Evolutionary conservation across 306 rosid genomes (phyloP).

Genomic region (Mimosa bimucronata): DNA sequence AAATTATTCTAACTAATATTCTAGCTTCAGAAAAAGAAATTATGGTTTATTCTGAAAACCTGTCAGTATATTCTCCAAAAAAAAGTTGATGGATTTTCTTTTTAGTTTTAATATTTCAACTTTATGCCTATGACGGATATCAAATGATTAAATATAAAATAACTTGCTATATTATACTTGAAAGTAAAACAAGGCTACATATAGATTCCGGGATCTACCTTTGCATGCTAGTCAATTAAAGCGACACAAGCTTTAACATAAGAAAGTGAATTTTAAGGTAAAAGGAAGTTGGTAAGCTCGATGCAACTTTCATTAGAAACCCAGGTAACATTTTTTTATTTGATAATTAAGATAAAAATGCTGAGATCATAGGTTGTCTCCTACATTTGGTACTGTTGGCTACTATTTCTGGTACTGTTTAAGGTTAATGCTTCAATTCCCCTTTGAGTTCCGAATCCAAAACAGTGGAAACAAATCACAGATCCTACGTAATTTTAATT

Average conservation of each 20-base stretch:
- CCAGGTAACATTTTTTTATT: not conserved
- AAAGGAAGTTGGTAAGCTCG: not conserved
- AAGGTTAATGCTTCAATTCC: not conserved
- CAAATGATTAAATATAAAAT: not conserved
- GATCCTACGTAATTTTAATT: not conserved
- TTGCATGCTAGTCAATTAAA: not conserved
- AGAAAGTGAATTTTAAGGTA: not conserved
- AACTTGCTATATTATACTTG: not conserved
- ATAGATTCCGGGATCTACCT: not conserved
- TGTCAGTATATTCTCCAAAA: not conserved
- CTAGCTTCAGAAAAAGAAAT: not conserved
- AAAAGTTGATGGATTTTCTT: not conserved
- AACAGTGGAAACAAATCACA: not conserved
- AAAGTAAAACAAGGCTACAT: not conserved
- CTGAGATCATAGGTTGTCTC: not conserved
- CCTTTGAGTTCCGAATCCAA: not conserved
- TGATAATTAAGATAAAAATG: not conserved
- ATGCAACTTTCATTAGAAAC: not conserved
- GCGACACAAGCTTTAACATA: not conserved
- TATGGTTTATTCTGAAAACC: not conserved
- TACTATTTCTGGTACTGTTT: not conserved
- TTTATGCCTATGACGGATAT: not conserved
- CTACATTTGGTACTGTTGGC: not conserved
- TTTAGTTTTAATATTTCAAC: not conserved
- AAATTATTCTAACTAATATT: not conserved